Base-by-base conservation (phyloP, 1,284 basidiomycete genomes). In the Cryptococcus sp. region DNA sequence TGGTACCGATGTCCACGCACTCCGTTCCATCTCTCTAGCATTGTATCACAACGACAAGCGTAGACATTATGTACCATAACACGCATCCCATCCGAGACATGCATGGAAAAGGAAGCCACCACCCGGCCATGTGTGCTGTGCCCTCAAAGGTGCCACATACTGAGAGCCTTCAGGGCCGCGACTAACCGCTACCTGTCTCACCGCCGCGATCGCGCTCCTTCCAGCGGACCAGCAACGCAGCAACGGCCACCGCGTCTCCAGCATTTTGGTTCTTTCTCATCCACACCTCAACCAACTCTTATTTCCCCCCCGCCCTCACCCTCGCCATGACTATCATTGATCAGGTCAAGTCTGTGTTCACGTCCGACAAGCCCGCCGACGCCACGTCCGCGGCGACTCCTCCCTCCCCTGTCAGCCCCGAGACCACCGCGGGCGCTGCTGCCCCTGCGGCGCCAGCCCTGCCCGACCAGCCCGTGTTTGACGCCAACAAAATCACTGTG, bases 401-500 rank as follows among this genome's bases (percentile, higher is more conserved):
- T 11, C 51, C 59, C 4, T 33, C 43, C 16, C 36, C 59, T 4
- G 50, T 64, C 24, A 36, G 38, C 35, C 35, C 44, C 37, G n/a
- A 56, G 12, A 11, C 40, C 15, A 43, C 48, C 43, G 44, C 57
- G n/a, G 42, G 33, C 21, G 35, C 60, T 18, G 24, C 50, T 21
- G 35, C 58, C 39, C 9, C 60, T 18, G 44, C 60, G 18, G 40
- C 51, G 37, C 52, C 61, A 16, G 44, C 48, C 3, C 52, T 62
- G 23, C 46, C 52, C 18, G 61, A 64, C 24, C 56, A 64, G 50
- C 73, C 84, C 15, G 82, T 80, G 12, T 97, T 97, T 70, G 85
- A 91, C 73, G 75, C 80, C 44, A 75, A 77, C 52, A 86, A 92
- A 63, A 87, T 97, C 64, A 87, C 84, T 23, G 93, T 99, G 59